Base-by-base conservation (phyloP, 2,329 filamentous ascomycete species). In the Fusarium agapanthi region DNA sequence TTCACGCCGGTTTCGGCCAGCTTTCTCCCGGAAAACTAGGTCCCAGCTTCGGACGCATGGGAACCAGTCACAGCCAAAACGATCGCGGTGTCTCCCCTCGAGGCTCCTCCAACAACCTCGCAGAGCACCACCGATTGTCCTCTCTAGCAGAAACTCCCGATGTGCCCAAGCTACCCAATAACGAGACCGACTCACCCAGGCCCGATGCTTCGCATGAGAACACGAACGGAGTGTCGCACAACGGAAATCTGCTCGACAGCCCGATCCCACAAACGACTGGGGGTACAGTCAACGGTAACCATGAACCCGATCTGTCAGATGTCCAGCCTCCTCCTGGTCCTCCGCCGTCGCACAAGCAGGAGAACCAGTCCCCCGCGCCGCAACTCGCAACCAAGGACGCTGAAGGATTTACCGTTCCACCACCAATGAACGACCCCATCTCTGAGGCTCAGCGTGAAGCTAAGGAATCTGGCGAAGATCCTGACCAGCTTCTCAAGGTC, bases 351-450 rank as follows among this genome's bases (percentile, higher is more conserved):
- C 74, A 76, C 61, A 66, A 56, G 22, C 85, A 86, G 50, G 80
- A 80, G 61, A 80, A 80, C 57, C 80, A 81, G 28, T 79, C 81
- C 22, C 62, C 80, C 14, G 71, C 74, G 2, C 79, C 83, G 62
- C 34, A 55, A 18, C 47, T 50, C 45, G 48, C 86, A 61, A 81
- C 83, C 26, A 93, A 90, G 78, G 94, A 96, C 78, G 84, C 89
- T 1, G 93, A 97, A 72, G 94, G 93, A 12, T 96, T 91, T 78
- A 92, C 88, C 8, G 88, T 95, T n/a, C 93, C 92, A 0, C 86
- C 89, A 0, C 84, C 88, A 4, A 85, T 86, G 75, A 86, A 90
- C 74, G 85, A 91, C 79, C 86, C 90, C 7, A 92, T 95, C 65
- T 92, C 93, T 0, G 89, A 92, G 78, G 93, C 93, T 13, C 88